Evolutionary conservation across 306 rosid genomes (phyloP), one percentile per base, ranked within the genome.

Genomic region (Vachellia pachyceras): DNA sequence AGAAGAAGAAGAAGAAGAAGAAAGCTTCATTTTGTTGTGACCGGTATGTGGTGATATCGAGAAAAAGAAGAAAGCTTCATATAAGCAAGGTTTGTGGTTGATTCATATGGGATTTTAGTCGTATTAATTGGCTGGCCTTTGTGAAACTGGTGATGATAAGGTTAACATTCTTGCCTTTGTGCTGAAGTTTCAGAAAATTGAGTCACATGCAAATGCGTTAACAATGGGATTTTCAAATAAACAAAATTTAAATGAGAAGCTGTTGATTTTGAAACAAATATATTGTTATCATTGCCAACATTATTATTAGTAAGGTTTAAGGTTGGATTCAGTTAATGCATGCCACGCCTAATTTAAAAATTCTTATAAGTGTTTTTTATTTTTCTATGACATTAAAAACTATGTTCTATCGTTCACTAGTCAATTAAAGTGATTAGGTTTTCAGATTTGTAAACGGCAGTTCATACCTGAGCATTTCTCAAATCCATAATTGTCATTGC

Each of bases 191-290:
- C n/a, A n/a, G n/a, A n/a, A n/a, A n/a, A n/a, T 44, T 18, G 15
- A 11, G 33, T 41, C 50, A 41, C 73, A 40, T 41, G 35, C 29
- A 36, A n/a, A 68, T 68, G 11, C 50, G 17, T 18, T 70, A 41
- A 13, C 14, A 54, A 39, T 54, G 47, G 67, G 67, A 70, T 54
- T 54, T 73, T 15, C 50, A 54, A 11, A 73, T 15, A 55, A 74
- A n/a, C n/a, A 39, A 74, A 55, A n/a, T 54, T 6, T 35, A 22
- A 74, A 55, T 17, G n/a, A 17, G n/a, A n/a, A 29, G 61, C 7
- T 37, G 52, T 74, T 74, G 68, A 55, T 39, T 74, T 36, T 7
- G 47, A 36, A 73, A 54, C 44, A n/a, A n/a, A n/a, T 17, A 46
- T 42, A 23, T 2, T n/a, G n/a, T n/a, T n/a, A n/a, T 17, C 23